A percentile compares a stretch with the other conserved stretches of the same genome.
Evolutionary conservation across 495 filamentous ascomycete species (phyloP).

Genomic region (Chlorociboria aeruginascens): DNA sequence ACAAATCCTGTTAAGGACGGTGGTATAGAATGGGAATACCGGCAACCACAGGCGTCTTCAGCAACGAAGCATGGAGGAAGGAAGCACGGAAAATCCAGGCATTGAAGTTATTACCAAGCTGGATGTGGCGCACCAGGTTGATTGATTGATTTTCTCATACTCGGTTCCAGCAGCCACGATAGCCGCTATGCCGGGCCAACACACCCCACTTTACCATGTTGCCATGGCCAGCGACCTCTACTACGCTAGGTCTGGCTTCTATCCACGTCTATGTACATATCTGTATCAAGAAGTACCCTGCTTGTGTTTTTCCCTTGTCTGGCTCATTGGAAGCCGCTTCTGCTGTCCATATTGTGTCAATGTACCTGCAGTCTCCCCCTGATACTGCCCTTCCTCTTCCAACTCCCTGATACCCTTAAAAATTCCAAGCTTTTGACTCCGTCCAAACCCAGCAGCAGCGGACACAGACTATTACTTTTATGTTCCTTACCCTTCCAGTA

Average conservation of each 20-base stretch:
- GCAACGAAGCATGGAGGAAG: no score
- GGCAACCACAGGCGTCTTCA: no score
- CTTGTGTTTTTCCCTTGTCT: constrained; percentile 4
- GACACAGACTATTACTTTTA: constrained; percentile 8
- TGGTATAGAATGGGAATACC: no score
- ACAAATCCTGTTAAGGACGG: no score
- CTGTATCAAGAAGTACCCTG: constrained; percentile 10
- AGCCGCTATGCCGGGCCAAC: no score
- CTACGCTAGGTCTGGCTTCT: constrained; percentile 2
- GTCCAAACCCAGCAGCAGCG: constrained; percentile 6
- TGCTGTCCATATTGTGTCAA: constrained; percentile 12
- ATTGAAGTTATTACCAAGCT: no score
- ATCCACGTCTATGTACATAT: constrained; percentile 12
- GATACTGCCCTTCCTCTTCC: constrained; percentile 2
- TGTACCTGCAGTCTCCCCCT: constrained; percentile 10
- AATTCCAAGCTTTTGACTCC: constrained; percentile 6
- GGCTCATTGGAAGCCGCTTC: constrained; percentile 12
- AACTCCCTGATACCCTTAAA: constrained; percentile 1
- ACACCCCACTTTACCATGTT: constrained; percentile 1
- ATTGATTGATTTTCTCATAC: no score
- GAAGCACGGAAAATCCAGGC: no score
- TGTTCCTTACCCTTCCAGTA: constrained; percentile 1
- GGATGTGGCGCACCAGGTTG: no score
- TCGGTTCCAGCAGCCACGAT: no score
- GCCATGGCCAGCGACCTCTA: constrained; percentile 6